These are phyloP conservation scores for Aspergillus ostianus DNA, from an alignment of 495 filamentous ascomycete genomes.

Conservation along the genomic window DNA sequence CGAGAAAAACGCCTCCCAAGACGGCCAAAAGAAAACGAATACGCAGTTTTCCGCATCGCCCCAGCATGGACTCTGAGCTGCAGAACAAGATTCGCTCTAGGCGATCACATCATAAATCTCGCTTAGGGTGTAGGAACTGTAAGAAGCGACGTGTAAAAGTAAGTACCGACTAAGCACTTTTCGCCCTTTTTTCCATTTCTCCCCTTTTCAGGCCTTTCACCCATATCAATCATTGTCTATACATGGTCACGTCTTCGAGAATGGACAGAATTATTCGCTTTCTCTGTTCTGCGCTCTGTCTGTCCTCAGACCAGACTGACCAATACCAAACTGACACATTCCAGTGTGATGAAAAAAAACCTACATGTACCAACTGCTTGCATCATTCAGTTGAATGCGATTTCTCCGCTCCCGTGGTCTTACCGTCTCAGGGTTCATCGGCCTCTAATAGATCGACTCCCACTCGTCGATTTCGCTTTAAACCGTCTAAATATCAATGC, in stretches of 20 bases:
- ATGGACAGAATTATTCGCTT: background rate
- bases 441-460: background rate
- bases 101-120: constrained; percentile 24
- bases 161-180: no score
- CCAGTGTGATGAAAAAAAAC: constrained; percentile 43
- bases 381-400: constrained; percentile 35
- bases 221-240: no score
- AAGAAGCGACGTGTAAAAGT: constrained; percentile 29
- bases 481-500: constrained; percentile 23
- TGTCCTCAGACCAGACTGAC: background rate
- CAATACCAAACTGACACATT: constrained; percentile 5
- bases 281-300: background rate
- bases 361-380: constrained; percentile 32
- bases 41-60: background rate
- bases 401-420: constrained; percentile 14
- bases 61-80: constrained; percentile 1
- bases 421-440: constrained; percentile 8
- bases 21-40: background rate
- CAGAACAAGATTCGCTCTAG: constrained; percentile 19
- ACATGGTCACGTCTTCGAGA: no score
- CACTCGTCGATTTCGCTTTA: constrained; percentile 21
- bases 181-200: no score
- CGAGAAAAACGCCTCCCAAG: background rate
- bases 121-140: constrained; percentile 26
- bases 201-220: no score